phyloP scores from a whole-genome alignment of 495 filamentous ascomycete genomes.

The Penicillium cataractarum region DNA sequence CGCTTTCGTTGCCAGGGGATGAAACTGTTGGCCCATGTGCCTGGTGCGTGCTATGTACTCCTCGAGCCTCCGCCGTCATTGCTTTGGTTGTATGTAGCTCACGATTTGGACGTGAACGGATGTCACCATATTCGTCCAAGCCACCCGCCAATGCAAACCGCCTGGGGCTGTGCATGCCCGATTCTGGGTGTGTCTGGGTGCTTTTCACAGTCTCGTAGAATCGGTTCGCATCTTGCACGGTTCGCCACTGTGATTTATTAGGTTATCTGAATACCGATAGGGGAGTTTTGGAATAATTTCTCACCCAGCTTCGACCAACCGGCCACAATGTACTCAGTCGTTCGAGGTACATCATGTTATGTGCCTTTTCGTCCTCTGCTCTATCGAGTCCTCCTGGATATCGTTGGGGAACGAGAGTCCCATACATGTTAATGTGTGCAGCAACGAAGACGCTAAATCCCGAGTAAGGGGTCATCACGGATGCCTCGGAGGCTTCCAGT shows the following conservation, averaged over 20 bases:
- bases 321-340: slow-evolving; percentile 44
- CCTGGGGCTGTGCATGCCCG: slow-evolving; percentile 32
- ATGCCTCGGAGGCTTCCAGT: slow-evolving; percentile 39
- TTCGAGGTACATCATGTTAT: slow-evolving; percentile 45
- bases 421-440: slow-evolving; percentile 53
- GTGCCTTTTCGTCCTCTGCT: slow-evolving; percentile 42
- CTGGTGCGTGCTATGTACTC: slow-evolving; percentile 6
- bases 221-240: slow-evolving; percentile 46
- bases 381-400: slow-evolving; percentile 44
- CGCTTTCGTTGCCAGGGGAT: slow-evolving; percentile 18
- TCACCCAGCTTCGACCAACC: slow-evolving; percentile 47
- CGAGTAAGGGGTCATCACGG: slow-evolving; percentile 48
- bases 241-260: slow-evolving; percentile 38
- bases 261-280: too few species aligned
- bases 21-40: slow-evolving; percentile 1
- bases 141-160: slow-evolving; percentile 42
- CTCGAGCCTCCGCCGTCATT: slow-evolving; percentile 15
- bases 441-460: slow-evolving; percentile 52
- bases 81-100: slow-evolving; percentile 21
- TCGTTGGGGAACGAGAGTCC: slow-evolving; percentile 39
- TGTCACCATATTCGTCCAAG: slow-evolving; percentile 51
- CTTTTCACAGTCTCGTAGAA: slow-evolving; percentile 46
- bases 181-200: slow-evolving; percentile 26
- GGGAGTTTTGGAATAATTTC: not conserved
- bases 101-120: slow-evolving; percentile 37